Evolutionary conservation across 2,329 filamentous ascomycete species (phyloP).

Genomic region (Aspergillus sp.): DNA sequence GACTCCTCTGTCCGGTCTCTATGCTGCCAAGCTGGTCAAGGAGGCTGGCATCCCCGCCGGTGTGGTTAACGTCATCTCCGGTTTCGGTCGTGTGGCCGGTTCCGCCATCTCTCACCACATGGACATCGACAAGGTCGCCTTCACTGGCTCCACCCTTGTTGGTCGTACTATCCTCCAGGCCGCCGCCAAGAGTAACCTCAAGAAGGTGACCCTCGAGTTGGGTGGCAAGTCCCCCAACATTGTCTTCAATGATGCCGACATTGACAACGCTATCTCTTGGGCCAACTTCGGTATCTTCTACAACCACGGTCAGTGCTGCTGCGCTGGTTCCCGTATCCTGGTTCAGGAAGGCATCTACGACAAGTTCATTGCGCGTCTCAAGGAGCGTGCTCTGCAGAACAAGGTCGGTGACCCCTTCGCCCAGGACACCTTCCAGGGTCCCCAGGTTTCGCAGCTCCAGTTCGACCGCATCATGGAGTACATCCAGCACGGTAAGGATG

Average conservation of each 20-base stretch:
- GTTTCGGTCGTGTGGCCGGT: conserved; percentile 76
- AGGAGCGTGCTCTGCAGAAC: conserved; percentile 71
- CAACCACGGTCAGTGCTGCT: conserved; percentile 32
- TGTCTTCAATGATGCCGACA: conserved; percentile 29
- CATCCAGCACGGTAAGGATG: conserved; percentile 66
- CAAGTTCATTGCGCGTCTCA: conserved; percentile 71
- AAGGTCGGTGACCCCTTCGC: conserved; percentile 79
- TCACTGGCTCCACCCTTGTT: conserved; percentile 63
- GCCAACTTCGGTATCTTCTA: conserved; percentile 32
- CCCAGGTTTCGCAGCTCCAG: conserved; percentile 78
- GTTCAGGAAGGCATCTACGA: conserved; percentile 31
- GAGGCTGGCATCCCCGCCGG: conserved; percentile 64
- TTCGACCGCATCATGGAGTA: conserved; percentile 79
- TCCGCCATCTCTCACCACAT: conserved; percentile 65
- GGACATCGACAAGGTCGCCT: conserved; percentile 66
- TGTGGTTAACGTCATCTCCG: conserved; percentile 67
- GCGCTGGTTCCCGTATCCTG: conserved; percentile 28
- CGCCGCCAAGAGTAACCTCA: conserved; percentile 63
- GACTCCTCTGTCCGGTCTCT: conserved; percentile 67
- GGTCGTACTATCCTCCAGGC: conserved; percentile 64
- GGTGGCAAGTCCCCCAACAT: conserved; percentile 33
- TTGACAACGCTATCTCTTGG: conserved; percentile 31
- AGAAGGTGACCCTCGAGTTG: conserved; percentile 61
- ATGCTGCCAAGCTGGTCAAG: conserved; percentile 56
- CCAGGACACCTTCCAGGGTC: conserved; percentile 78